phyloP scores from a whole-genome alignment of 2,329 filamentous ascomycete genomes.

The Hymenoscyphus fraxineus region DNA sequence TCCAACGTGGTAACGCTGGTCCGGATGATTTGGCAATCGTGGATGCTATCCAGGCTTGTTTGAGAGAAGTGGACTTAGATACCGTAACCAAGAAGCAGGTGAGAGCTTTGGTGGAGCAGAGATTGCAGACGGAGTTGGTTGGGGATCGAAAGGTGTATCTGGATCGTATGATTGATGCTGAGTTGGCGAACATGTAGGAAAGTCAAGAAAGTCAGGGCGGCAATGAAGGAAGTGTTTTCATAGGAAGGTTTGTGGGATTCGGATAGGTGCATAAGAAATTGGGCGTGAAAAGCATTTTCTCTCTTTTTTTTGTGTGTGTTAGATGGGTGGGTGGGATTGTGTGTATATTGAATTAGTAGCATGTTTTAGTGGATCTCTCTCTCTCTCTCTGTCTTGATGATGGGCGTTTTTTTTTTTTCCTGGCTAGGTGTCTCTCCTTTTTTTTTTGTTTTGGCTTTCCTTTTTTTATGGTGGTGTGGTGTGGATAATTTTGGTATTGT shows the following conservation, averaged over 20 bases:
- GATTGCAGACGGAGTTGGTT: conserved; percentile 81
- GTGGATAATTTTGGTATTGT: too few species aligned
- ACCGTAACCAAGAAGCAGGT: conserved; percentile 99
- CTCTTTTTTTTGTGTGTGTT: not conserved
- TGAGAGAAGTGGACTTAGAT: conserved; percentile 87
- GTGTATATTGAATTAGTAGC: not conserved
- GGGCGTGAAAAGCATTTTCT: not conserved
- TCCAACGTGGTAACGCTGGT: conserved; percentile 54
- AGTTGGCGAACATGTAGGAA: conserved; percentile 83
- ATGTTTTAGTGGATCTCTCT: not conserved
- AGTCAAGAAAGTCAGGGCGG: not conserved
- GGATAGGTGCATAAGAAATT: not conserved
- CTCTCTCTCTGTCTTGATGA: not conserved
- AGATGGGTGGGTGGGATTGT: not conserved
- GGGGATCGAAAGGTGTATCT: conserved; percentile 87
- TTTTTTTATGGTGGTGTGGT: not conserved
- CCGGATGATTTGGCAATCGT: conserved; percentile 78
- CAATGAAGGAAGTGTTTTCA: too few species aligned
- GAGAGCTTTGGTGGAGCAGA: conserved; percentile 84
- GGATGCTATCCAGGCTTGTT: conserved; percentile 77
- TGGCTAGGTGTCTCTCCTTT: not conserved
- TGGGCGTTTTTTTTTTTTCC: not conserved
- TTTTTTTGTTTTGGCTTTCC: not conserved
- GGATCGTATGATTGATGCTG: conserved; percentile 87
- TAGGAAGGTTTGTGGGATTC: too few species aligned